Evolutionary conservation across 192 early-diverging fungal genomes (phyloP), one percentile per base, ranked within the genome.

Genomic region (Geosiphon pyriformis): DNA sequence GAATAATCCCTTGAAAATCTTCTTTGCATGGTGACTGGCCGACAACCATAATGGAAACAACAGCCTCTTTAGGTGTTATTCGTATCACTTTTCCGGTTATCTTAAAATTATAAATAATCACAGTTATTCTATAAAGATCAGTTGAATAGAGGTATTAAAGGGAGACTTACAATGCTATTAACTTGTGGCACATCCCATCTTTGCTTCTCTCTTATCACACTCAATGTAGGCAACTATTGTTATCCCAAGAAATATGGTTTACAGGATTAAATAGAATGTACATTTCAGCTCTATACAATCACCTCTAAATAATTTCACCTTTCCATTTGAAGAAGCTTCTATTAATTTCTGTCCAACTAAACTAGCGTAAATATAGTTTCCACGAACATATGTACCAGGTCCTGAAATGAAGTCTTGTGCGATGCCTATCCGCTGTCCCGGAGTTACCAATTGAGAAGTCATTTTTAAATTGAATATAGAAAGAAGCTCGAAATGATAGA

Each of bases 31-130:
- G 91, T 11, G 77, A 77, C 11, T 83, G 77, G 11, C 85, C 90
- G 1, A 98, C 94, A 48, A 96, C 88, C 87, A 96, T 90, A 56
- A 99, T 98, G 31, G 82, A 85, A 27, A 99, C 84, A 3, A 88
- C 85, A 1, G 96, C 96, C 20, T 88, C 83, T 4, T 83, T 86
- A 26, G 92, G 87, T 70, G 89, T 98, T 58, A 99, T 90, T n/a
- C 93, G 87, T 17, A 92, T 83, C 1, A 97, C 88, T 59, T 88
- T 91, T 22, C 93, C 92, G 1, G 88, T 92, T 10, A 95, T 85
- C 69, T 78, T 58, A 18, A 29, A 4, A 27, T 50, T 29, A 53
- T 15, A 26, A 23, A 11, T 59, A 11, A 25, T 37, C 20, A 27
- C 6, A 23, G 10, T 32, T 57, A 23, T n/a, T 7, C 1, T 23